phyloP scores from a whole-genome alignment of 1,139 yeast species.

The Kodamaea sp. region DNA sequence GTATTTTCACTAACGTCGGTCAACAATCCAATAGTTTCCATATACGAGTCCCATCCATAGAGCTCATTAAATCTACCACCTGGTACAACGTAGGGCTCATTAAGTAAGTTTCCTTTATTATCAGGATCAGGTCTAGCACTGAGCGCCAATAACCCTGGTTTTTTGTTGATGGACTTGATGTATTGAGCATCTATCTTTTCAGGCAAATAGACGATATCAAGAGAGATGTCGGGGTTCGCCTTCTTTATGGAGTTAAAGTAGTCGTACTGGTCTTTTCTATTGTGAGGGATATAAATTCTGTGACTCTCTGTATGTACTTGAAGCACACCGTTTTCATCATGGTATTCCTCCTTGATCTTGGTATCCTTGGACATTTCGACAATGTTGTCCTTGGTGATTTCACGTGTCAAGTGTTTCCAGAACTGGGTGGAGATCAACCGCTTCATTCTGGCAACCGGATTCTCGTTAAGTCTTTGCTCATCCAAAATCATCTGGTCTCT shows the following conservation, averaged over 20 bases:
- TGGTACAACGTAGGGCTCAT: constrained; percentile 91
- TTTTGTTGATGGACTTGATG: constrained; percentile 73
- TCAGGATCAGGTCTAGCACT: constrained; percentile 61
- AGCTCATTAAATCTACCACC: constrained; percentile 97
- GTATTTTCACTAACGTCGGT: constrained; percentile 61
- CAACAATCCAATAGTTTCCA: constrained; percentile 83
- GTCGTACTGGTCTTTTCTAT: constrained; percentile 70
- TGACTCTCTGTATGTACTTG: constrained; percentile 48
- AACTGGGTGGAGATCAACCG: constrained; percentile 76
- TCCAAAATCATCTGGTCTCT: constrained; percentile 75
- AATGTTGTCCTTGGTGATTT: constrained; percentile 60
- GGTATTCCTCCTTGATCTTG: constrained; percentile 63
- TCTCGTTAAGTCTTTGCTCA: constrained; percentile 81
- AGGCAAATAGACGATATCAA: constrained; percentile 78
- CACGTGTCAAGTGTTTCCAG: constrained; percentile 80
- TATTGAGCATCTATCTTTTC: constrained; percentile 62
- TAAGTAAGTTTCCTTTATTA: constrained; percentile 54
- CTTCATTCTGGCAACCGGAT: constrained; percentile 78
- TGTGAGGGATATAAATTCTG: constrained; percentile 75
- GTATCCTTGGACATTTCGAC: constrained; percentile 79
- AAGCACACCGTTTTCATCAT: constrained; percentile 34
- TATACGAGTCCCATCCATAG: constrained; percentile 98
- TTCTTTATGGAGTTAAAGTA: constrained; percentile 60
- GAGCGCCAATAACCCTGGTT: constrained; percentile 85
- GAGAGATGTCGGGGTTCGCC: constrained; percentile 54